These are phyloP conservation scores for Nemania diffusa DNA, from an alignment of 2,329 filamentous ascomycete species.

Conservation along the genomic window DNA sequence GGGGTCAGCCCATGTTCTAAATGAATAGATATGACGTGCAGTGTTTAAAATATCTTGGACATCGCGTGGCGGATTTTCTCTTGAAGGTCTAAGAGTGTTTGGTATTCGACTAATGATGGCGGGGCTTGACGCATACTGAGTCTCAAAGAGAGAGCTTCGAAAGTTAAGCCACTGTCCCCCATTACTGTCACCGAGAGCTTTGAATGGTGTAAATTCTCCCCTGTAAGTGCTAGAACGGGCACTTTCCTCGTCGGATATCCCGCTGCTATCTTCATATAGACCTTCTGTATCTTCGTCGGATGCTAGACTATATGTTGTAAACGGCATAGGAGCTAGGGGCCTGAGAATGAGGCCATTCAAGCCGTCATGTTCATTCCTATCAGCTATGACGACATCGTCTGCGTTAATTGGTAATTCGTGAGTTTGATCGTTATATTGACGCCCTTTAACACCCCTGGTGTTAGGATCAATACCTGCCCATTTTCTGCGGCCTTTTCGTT, in stretches of 20 bases:
- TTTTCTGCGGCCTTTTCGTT: conserved; percentile 23
- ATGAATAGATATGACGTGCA: conserved; percentile 30
- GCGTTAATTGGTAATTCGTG: not conserved
- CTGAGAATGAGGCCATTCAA: not conserved
- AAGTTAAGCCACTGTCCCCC: conserved; percentile 34
- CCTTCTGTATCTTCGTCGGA: conserved; percentile 37
- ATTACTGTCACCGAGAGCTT: conserved; percentile 20
- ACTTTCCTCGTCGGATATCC: conserved; percentile 26
- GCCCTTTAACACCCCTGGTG: not conserved
- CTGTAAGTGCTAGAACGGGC: not conserved
- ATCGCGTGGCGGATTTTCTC: conserved; percentile 42
- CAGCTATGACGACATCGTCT: not conserved
- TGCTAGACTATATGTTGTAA: conserved; percentile 26
- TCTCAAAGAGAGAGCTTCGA: conserved; percentile 32
- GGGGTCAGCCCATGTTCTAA: conserved; percentile 38
- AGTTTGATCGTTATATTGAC: conserved; percentile 4
- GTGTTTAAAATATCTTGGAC: conserved; percentile 41
- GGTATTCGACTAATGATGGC: conserved; percentile 31
- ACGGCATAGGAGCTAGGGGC: conserved; percentile 20
- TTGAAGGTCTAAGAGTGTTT: conserved; percentile 34
- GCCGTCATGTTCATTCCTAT: conserved; percentile 1
- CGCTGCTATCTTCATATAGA: conserved; percentile 18
- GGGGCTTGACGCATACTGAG: conserved; percentile 26
- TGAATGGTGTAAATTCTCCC: conserved; percentile 15
- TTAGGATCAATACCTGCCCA: not conserved